phyloP scores from a whole-genome alignment of 331 rosid species.

The Stylosanthes scabra region DNA sequence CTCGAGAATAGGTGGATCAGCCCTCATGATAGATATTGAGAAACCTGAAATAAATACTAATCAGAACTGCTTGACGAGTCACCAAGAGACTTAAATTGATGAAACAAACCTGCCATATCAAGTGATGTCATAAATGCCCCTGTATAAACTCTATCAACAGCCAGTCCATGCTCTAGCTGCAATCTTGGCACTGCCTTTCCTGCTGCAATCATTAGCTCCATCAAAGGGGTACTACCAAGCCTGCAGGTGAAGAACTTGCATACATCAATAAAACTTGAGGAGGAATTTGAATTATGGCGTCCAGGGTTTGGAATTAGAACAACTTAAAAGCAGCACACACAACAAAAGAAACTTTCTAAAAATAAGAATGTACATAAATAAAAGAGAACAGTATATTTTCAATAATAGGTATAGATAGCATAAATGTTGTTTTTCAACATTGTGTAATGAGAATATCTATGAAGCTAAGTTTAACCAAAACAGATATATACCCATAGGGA shows the following conservation, averaged over 20 bases:
- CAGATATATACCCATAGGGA: conserved; percentile 15
- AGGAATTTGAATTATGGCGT: background rate
- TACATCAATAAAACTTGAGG: conserved; percentile 17
- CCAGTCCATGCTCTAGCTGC: conserved; percentile 95
- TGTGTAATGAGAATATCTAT: conserved; percentile 15
- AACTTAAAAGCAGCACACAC: too few species aligned
- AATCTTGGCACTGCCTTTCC: conserved; percentile 91
- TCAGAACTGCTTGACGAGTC: conserved; percentile 32
- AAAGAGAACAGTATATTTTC: too few species aligned
- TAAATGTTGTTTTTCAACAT: too few species aligned
- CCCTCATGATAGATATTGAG: conserved; percentile 91
- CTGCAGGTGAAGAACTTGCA: conserved; percentile 52
- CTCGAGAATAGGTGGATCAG: conserved; percentile 73
- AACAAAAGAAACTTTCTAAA: too few species aligned
- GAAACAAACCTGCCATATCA: conserved; percentile 93
- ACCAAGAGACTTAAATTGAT: conserved; percentile 19
- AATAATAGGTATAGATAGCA: too few species aligned
- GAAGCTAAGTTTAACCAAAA: background rate
- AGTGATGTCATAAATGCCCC: conserved; percentile 98
- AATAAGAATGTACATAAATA: too few species aligned
- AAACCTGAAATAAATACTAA: conserved; percentile 64
- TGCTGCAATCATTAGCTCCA: conserved; percentile 91
- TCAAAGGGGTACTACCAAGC: conserved; percentile 83
- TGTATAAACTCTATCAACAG: conserved; percentile 95
- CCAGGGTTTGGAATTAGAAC: too few species aligned